These are phyloP conservation scores for Leishmania tropica DNA, from an alignment of 208 protist genomes.

Conservation along the genomic window DNA sequence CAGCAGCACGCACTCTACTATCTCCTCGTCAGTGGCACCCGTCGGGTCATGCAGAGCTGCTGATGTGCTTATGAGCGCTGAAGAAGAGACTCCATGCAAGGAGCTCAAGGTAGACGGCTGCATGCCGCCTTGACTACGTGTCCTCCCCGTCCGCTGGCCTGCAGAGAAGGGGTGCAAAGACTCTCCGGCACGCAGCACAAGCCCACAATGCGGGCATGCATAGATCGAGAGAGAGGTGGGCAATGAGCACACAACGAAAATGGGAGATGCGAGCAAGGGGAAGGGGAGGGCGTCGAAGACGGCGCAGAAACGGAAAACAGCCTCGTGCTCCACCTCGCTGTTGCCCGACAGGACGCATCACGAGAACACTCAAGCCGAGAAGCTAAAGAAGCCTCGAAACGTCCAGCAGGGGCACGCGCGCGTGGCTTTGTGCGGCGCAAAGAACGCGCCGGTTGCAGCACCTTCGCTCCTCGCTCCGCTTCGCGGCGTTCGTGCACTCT, in stretches of 20 bases:
- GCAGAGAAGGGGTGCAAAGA: neutral
- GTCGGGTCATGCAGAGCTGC: neutral
- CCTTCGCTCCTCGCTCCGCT: neutral
- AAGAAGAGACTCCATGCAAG: neutral
- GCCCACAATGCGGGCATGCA: neutral
- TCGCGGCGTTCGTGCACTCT: neutral
- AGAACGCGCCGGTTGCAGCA: neutral
- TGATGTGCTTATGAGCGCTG: neutral
- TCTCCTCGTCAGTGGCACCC: slow-evolving; percentile 2
- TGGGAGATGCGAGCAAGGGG: neutral
- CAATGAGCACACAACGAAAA: neutral
- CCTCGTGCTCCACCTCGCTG: neutral
- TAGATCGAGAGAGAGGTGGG: neutral
- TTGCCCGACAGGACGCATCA: neutral
- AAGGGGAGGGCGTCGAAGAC: neutral
- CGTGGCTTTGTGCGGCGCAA: neutral
- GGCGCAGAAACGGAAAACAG: neutral
- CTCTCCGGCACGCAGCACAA: neutral
- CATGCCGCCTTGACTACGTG: slow-evolving; percentile 1
- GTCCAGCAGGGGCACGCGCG: neutral
- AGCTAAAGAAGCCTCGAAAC: neutral
- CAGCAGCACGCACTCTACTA: slow-evolving; percentile 6
- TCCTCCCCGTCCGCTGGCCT: neutral
- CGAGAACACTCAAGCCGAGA: neutral
- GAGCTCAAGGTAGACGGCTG: neutral